Evolutionary conservation across 495 filamentous ascomycete species (phyloP), one percentile per base, ranked within the genome.

Genomic region (Penicillium taxi): DNA sequence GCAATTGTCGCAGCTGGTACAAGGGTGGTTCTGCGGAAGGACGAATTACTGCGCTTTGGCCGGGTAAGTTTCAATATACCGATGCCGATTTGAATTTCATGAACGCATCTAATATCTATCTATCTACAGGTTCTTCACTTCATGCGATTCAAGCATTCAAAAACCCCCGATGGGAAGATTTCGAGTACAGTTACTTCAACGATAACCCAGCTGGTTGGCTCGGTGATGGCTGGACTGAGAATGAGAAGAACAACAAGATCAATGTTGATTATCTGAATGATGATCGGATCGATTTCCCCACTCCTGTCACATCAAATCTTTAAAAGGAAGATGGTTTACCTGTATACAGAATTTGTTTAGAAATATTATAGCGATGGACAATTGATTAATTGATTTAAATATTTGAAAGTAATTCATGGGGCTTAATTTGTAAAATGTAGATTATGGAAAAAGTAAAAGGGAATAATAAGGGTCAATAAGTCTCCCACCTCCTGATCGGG

Each of bases 1-100:
- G 58, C 22, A 53, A 64, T 11, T 77, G 74, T 39, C 61, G 66
- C 11, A 72, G 67, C n/a, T 75, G 72, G 71, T 75, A 77, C 45
- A 76, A 73, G 41, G 56, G 56, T 9, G 63, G 63, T 1, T 45
- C 48, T 4, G 55, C 64, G 17, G 40, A 53, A 19, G 62, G 63
- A 16, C 44, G 58, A 12, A 42, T 68, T 12, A 56, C 52, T 5
- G 57, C 53, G 18, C 43, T 70, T 2, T 70, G 67, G 65, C 64
- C 67, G 26, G 67, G 66, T 58, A 56, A 37, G 53, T 34, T 24
- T 16, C 25, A 9, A 29, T 16, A 20, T n/a, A n/a, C n/a, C n/a
- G n/a, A n/a, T n/a, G n/a, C n/a, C 25, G 0, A 1, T 22, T 21
- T 6, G 23, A 1, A 17, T 41, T 27, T 4, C 1, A 13, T 28